Evolutionary conservation across 768 basidiomycete species (phyloP).

Genomic region (Dendrothele bispora): DNA sequence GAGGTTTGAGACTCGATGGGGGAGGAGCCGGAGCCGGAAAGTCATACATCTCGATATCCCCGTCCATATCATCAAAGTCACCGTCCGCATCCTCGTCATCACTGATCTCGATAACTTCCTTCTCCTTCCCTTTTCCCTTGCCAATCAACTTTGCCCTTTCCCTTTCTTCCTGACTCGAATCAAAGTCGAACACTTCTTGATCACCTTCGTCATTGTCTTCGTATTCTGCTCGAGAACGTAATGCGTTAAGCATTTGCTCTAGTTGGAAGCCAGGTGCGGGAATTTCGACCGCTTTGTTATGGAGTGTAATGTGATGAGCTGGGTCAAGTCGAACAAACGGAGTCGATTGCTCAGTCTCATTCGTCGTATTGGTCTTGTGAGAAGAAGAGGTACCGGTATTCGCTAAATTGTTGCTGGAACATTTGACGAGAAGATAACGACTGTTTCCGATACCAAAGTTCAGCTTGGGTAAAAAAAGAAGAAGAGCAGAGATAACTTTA

Average conservation of each 20-base stretch:
- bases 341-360: constrained; percentile 19
- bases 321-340: constrained; percentile 54
- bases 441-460: constrained; percentile 26
- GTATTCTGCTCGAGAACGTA: constrained; percentile 38
- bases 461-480: neutral
- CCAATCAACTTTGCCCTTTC: constrained; percentile 11
- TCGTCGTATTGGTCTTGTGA: neutral
- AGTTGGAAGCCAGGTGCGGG: constrained; percentile 61
- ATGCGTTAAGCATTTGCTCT: constrained; percentile 42
- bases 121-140: constrained; percentile 9
- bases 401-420: constrained; percentile 9
- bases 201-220: constrained; percentile 55
- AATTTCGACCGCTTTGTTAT: constrained; percentile 41
- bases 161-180: constrained; percentile 17
- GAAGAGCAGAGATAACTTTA: constrained; percentile 15
- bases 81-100: constrained; percentile 14
- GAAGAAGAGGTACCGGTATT: neutral
- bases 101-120: constrained; percentile 18
- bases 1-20: constrained; percentile 1
- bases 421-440: constrained; percentile 63
- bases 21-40: neutral
- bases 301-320: constrained; percentile 40
- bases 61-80: constrained; percentile 12
- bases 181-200: constrained; percentile 36
- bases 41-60: no score